Conservation (phyloP, 257 asterid genomes). For the Plantago ovata region DNA sequence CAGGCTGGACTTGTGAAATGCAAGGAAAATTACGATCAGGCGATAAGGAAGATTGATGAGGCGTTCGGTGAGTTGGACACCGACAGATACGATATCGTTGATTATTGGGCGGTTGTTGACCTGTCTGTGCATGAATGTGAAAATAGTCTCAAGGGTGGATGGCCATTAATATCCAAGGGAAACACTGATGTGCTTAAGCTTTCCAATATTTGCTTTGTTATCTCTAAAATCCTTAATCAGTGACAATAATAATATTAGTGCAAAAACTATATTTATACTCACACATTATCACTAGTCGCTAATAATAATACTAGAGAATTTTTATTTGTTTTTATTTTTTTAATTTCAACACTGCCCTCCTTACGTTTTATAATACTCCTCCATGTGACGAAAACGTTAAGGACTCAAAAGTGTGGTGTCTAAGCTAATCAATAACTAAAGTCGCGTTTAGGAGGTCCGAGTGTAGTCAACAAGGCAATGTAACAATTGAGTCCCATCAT, state of each 20-base stretch:
- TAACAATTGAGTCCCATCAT: constrained; percentile 1
- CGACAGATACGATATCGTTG: constrained; percentile 16
- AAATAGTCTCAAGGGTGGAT: not conserved
- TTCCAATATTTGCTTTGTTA: constrained; percentile 8
- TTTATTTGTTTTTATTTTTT: too few relatives aligned
- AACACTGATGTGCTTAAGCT: not conserved
- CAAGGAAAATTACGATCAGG: constrained; percentile 14
- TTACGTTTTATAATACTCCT: too few relatives aligned
- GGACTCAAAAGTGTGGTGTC: too few relatives aligned
- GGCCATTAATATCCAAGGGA: not conserved
- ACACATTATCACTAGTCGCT: too few relatives aligned
- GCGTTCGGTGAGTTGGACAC: constrained; percentile 19
- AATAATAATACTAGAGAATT: too few relatives aligned
- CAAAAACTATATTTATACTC: too few relatives aligned
- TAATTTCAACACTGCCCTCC: too few relatives aligned
- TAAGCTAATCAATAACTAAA: too few relatives aligned
- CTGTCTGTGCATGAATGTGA: constrained; percentile 12
- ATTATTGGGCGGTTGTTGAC: not conserved
- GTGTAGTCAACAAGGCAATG: too few relatives aligned
- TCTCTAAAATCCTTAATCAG: constrained; percentile 1
- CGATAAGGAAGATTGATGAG: constrained; percentile 9
- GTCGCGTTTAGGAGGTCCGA: too few relatives aligned
- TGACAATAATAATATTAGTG: too few relatives aligned
- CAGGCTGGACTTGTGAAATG: constrained; percentile 17
- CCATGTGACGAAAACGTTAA: too few relatives aligned